Base-by-base conservation (phyloP, 306 rosid species). In the Cicer judaicum region DNA sequence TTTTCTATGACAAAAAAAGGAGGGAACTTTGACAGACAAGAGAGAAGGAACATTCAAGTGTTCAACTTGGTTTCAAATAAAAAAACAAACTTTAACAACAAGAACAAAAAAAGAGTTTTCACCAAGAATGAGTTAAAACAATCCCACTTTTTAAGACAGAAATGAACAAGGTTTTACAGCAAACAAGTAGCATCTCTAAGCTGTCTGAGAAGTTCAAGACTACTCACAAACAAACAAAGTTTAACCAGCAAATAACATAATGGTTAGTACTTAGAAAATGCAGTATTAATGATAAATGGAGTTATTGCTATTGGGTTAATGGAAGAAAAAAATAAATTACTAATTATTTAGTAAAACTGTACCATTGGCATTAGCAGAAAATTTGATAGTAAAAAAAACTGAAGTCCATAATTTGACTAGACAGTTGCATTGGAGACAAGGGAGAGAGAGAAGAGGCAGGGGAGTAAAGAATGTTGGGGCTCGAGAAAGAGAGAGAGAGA, bases 401-500 rank as follows among this genome's bases (percentile, higher is more conserved):
- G 8, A 64, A 52, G 53, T 64, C 16, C 36, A 18, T 16, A 54
- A 18, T 9, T 54, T 59, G 75, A 68, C 41, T 12, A 21, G 14
- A 83, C 74, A 64, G 2, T 49, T 21, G 75, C 66, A 77, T 59
- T 43, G 82, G 36, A 64, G 61, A 50, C 80, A 75, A 80, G 66
- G 76, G 88, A 62, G 77, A 63, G 82, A 6, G 82, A 6, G 65
- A 53, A 7, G 65, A 42, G 60, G 46, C 52, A 70, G 34, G 85
- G 40, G 77, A 66, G 80, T 67, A 64, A 70, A 88, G 83, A 79
- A 82, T 80, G 93, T 88, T 71, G 93, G 97, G 99, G 99, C 99
- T 90, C 96, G 97, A 94, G 99, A 86, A 85, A 86, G 90, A 82
- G 75, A 80, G 76, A 85, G 93, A 80, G 76, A 85, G 93, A 89